A percentile compares a stretch with the other conserved stretches of the same genome.
phyloP scores from a whole-genome alignment of 1,139 yeast genomes.

The Debaryomyces psychrophilus region DNA sequence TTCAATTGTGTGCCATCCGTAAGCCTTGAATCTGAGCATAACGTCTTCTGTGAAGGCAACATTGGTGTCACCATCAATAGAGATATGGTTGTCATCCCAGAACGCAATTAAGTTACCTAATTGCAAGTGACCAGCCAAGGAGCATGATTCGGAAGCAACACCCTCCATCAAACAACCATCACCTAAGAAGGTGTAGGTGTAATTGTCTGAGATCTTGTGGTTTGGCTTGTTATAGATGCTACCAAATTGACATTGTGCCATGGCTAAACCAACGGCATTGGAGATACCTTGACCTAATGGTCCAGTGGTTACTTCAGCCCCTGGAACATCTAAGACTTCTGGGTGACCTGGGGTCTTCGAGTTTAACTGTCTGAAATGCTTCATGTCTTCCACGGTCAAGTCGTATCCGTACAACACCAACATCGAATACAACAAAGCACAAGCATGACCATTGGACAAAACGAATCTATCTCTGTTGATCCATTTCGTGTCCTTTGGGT shows the following conservation, averaged over 20 bases:
- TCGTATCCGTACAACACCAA: slow-evolving; percentile 87
- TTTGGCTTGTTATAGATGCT: slow-evolving; percentile 94
- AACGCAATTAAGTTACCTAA: slow-evolving; percentile 92
- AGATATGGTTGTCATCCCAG: slow-evolving; percentile 97
- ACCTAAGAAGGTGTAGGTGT: slow-evolving; percentile 84
- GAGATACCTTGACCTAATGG: slow-evolving; percentile 99
- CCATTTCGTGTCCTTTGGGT: slow-evolving; percentile 93
- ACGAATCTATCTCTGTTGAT: slow-evolving; percentile 94
- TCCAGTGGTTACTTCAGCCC: slow-evolving; percentile 98
- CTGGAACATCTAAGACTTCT: slow-evolving; percentile 74
- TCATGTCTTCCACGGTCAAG: slow-evolving; percentile 81
- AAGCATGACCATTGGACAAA: slow-evolving; percentile 95
- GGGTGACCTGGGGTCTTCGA: slow-evolving; percentile 99
- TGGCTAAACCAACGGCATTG: slow-evolving; percentile 96
- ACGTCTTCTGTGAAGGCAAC: slow-evolving; percentile 97
- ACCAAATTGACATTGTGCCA: slow-evolving; percentile 91
- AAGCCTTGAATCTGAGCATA: slow-evolving; percentile 78
- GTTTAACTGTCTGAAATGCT: slow-evolving; percentile 85
- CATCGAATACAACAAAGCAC: slow-evolving; percentile 86
- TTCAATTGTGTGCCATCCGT: slow-evolving; percentile 90
- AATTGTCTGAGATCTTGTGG: slow-evolving; percentile 68
- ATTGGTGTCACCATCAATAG: slow-evolving; percentile 93
- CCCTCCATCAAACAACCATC: slow-evolving; percentile 99
- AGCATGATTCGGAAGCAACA: slow-evolving; percentile 90
- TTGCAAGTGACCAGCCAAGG: slow-evolving; percentile 95